Conservation (phyloP, 2,329 filamentous ascomycete species). For the Cordyceps farinosa region DNA sequence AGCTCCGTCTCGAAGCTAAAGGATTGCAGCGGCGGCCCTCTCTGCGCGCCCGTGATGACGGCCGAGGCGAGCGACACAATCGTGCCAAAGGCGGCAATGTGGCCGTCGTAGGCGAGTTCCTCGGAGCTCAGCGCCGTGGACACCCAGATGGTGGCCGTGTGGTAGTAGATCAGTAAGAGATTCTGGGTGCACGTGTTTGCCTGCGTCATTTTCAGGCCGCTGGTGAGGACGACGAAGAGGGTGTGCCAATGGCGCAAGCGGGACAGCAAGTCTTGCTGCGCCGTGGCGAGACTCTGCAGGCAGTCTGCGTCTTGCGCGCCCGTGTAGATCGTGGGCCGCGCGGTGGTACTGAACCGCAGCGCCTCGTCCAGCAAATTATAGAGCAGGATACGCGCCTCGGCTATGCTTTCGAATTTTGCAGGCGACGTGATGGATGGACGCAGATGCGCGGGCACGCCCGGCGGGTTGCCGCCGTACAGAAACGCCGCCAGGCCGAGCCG, state of each 20-base stretch:
- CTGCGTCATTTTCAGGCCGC: constrained; percentile 12
- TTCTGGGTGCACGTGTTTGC: constrained; percentile 21
- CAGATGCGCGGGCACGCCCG: constrained; percentile 34
- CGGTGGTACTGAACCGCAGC: constrained; percentile 34
- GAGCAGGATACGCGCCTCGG: constrained; percentile 30
- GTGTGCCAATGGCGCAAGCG: constrained; percentile 30
- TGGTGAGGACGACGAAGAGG: constrained; percentile 29
- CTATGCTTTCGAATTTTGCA: constrained; percentile 32
- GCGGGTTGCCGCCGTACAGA: constrained; percentile 37
- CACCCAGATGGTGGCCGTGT: constrained; percentile 33
- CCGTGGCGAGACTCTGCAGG: constrained; percentile 26
- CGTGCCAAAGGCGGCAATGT: constrained; percentile 34
- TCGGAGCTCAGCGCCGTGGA: constrained; percentile 28
- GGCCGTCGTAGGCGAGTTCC: constrained; percentile 35
- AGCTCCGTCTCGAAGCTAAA: constrained; percentile 44
- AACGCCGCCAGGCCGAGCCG: constrained; percentile 40
- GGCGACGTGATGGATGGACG: constrained; percentile 32
- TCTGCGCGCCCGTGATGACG: constrained; percentile 24
- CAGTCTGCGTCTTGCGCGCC: constrained; percentile 25
- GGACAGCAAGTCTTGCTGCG: constrained; percentile 33
- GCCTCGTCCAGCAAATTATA: constrained; percentile 40
- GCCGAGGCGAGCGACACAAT: constrained; percentile 35
- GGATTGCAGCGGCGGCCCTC: constrained; percentile 19
- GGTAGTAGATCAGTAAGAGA: constrained; percentile 37
- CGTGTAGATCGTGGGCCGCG: constrained; percentile 26